phyloP scores from a whole-genome alignment of 169 alveolate species.

The Perkinsus olseni region DNA sequence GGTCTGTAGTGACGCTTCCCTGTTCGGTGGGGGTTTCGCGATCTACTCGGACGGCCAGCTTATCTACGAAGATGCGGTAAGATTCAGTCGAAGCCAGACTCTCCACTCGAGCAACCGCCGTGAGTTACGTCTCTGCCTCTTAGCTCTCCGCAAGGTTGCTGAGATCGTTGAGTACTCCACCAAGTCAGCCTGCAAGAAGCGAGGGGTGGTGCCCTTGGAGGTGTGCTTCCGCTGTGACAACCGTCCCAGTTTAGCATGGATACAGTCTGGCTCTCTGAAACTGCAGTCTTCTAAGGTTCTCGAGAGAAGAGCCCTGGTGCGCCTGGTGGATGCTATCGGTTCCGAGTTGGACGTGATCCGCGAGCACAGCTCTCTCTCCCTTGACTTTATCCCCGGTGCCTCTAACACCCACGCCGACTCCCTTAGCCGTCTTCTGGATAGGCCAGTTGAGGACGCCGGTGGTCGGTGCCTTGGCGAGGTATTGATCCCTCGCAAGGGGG shows the following conservation, averaged over 20 bases:
- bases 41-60: neutral
- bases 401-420: neutral
- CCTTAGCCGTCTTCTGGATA: neutral
- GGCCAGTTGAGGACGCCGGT: neutral
- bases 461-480: neutral
- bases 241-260: neutral
- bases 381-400: neutral
- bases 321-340: neutral
- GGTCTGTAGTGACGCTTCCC: neutral
- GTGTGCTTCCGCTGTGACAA: neutral
- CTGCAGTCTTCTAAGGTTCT: neutral
- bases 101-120: neutral
- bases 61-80: neutral
- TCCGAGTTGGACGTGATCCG: neutral
- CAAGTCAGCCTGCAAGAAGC: neutral
- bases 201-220: neutral
- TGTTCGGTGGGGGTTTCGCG: neutral
- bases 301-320: neutral
- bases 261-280: neutral
- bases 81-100: neutral
- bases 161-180: neutral
- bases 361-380: neutral
- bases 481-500: neutral
- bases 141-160: neutral
- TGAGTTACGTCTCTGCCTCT: neutral